phyloP scores from a whole-genome alignment of 1,284 basidiomycete genomes.

The Anthracocystis setariae region DNA sequence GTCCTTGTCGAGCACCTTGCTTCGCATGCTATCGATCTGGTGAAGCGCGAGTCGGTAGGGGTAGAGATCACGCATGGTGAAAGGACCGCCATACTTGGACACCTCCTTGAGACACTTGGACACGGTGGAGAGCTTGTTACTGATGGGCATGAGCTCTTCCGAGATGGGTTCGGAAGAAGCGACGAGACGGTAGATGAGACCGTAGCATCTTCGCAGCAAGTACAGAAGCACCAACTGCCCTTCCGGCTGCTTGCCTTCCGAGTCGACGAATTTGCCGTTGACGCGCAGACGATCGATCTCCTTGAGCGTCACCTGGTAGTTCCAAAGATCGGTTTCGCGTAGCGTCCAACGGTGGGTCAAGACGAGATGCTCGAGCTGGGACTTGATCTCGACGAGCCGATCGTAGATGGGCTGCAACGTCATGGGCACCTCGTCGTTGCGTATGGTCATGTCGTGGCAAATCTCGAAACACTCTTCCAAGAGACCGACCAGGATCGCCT shows the following conservation, averaged over 20 bases:
- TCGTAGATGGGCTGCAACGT: slow-evolving; percentile 95
- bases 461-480: slow-evolving; percentile 98
- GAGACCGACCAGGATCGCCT: slow-evolving; percentile 77
- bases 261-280: slow-evolving; percentile 95
- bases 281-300: slow-evolving; percentile 97
- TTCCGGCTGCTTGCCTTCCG: slow-evolving; percentile 86
- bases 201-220: slow-evolving; percentile 91
- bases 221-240: slow-evolving; percentile 94
- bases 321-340: slow-evolving; percentile 83
- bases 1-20: slow-evolving; percentile 83
- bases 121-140: slow-evolving; percentile 72
- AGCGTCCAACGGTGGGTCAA: slow-evolving; percentile 97
- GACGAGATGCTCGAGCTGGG: slow-evolving; percentile 86
- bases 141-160: slow-evolving; percentile 92
- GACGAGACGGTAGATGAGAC: slow-evolving; percentile 90
- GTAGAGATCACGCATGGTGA: slow-evolving; percentile 93
- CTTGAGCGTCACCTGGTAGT: slow-evolving; percentile 89
- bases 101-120: slow-evolving; percentile 94
- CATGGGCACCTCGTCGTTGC: slow-evolving; percentile 86
- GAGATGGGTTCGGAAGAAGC: slow-evolving; percentile 99
- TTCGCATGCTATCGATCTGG: slow-evolving; percentile 91
- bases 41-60: slow-evolving; percentile 95
- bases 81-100: slow-evolving; percentile 93
- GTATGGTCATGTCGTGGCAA: slow-evolving; percentile 91
- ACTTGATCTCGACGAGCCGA: slow-evolving; percentile 83